Evolutionary conservation across 1,284 basidiomycete genomes (phyloP).

Genomic region (Mycena citricolor): DNA sequence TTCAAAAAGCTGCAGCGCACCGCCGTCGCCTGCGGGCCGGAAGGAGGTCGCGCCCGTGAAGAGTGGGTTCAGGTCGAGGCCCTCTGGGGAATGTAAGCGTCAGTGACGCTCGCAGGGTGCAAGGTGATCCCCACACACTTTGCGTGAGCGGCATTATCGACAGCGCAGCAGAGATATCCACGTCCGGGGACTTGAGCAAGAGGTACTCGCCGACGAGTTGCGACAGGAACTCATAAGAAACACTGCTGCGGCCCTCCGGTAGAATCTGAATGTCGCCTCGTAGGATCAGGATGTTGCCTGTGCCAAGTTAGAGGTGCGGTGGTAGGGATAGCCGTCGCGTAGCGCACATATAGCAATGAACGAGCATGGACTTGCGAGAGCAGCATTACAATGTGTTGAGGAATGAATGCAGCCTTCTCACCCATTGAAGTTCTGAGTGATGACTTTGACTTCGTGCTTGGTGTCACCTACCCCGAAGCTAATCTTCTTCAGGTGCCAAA

Average conservation of each 20-base stretch:
- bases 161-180: constrained; percentile 77
- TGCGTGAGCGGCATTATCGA: constrained; percentile 82
- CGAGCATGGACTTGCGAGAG: constrained; percentile 71
- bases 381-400: constrained; percentile 5
- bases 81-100: constrained; percentile 48
- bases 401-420: constrained; percentile 34
- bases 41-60: constrained; percentile 73
- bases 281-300: constrained; percentile 83
- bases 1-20: constrained; percentile 83
- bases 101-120: constrained; percentile 1
- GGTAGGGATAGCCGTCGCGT: background rate
- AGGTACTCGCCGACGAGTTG: constrained; percentile 84
- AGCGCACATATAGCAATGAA: constrained; percentile 18
- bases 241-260: constrained; percentile 61
- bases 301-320: constrained; percentile 14
- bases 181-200: constrained; percentile 54
- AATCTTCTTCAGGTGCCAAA: constrained; percentile 80
- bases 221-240: constrained; percentile 83
- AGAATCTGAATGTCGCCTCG: constrained; percentile 74
- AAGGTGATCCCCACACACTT: constrained; percentile 45
- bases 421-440: constrained; percentile 84
- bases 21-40: constrained; percentile 56
- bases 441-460: constrained; percentile 53
- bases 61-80: constrained; percentile 83
- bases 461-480: constrained; percentile 43